These are phyloP conservation scores for Cochliopodium minus DNA, from an alignment of 208 protist species.

Conservation along the genomic window DNA sequence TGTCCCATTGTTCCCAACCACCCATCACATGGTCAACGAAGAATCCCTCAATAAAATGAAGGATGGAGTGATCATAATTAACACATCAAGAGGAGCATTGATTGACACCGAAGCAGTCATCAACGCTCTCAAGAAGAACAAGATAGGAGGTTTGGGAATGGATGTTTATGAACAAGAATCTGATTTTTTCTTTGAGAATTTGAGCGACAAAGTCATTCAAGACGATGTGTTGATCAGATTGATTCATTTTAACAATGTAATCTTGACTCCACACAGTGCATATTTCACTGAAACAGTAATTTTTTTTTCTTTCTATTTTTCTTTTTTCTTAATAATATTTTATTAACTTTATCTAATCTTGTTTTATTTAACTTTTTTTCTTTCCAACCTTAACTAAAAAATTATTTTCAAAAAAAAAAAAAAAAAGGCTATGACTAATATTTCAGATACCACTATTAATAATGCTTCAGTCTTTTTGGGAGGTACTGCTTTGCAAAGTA, in stretches of 20 bases:
- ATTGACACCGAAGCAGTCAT: constrained; percentile 37
- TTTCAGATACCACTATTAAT: neutral
- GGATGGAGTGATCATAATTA: constrained; percentile 39
- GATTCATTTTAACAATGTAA: neutral
- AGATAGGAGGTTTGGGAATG: constrained; percentile 31
- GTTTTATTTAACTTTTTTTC: too few species aligned
- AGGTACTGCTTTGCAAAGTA: too few species aligned
- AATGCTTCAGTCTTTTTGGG: too few species aligned
- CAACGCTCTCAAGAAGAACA: constrained; percentile 25
- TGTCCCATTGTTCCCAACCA: constrained; percentile 27
- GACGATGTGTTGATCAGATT: constrained; percentile 8
- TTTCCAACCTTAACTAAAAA: too few species aligned
- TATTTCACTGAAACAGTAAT: neutral
- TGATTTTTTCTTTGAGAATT: constrained; percentile 38
- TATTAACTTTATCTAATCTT: too few species aligned
- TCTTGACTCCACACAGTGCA: neutral
- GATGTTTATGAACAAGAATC: constrained; percentile 49
- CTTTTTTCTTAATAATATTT: too few species aligned
- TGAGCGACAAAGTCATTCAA: neutral
- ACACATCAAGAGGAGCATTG: constrained; percentile 39
- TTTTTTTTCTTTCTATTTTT: too few species aligned
- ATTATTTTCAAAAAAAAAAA: too few species aligned
- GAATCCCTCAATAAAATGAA: constrained; percentile 38
- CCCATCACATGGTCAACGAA: constrained; percentile 41
- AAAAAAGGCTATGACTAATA: neutral